These are phyloP conservation scores for Aspergillus brasiliensis DNA, from an alignment of 2,329 filamentous ascomycete species.

Conservation along the genomic window DNA sequence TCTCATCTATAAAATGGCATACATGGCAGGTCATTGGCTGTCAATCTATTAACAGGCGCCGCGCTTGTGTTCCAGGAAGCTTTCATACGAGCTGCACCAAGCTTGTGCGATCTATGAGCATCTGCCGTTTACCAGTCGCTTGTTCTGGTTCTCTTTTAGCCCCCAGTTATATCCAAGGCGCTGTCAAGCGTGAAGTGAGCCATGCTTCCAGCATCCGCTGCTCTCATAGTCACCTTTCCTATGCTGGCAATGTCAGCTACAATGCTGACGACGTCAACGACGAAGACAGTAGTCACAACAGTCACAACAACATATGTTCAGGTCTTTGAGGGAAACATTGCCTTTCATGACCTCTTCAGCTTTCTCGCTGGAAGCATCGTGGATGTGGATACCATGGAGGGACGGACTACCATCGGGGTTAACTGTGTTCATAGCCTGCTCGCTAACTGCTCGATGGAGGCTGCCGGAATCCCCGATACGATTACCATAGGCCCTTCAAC, in stretches of 20 bases:
- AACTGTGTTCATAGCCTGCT: neutral
- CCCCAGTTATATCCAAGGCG: neutral
- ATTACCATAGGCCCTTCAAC: neutral
- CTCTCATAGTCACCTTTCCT: neutral
- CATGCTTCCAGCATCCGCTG: neutral
- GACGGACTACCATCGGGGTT: neutral
- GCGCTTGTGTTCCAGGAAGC: no score
- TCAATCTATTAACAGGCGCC: no score
- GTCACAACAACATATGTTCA: neutral
- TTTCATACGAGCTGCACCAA: no score
- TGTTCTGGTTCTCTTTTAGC: neutral
- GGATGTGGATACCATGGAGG: neutral
- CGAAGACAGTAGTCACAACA: neutral
- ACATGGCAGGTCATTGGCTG: no score
- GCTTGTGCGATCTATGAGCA: no score
- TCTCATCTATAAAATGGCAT: no score
- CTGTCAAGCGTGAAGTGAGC: no score
- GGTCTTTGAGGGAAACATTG: neutral
- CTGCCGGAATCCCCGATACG: neutral
- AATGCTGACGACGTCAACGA: neutral
- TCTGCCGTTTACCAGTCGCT: neutral
- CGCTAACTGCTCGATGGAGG: neutral
- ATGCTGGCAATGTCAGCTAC: neutral
- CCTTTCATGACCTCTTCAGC: neutral
- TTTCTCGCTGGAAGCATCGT: neutral